A percentile compares a stretch with the other conserved stretches of the same genome.
These are phyloP conservation scores for Logfia minima DNA, from an alignment of 129 eudicot species.

Conservation along the genomic window DNA sequence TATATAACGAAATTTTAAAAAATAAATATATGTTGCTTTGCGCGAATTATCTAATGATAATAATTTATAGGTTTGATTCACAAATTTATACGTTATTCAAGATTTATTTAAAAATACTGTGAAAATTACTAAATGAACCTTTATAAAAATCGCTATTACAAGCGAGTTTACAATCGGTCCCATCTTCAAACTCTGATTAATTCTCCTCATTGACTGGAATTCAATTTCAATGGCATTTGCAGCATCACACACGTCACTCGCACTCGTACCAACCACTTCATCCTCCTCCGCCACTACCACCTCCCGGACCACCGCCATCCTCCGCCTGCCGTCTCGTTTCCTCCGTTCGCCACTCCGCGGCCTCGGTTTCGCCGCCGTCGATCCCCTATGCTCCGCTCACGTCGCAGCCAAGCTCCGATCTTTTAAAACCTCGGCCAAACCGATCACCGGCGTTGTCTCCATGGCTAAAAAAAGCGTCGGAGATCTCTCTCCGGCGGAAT, in stretches of 20 bases:
- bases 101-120: no score
- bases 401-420: constrained; percentile 65
- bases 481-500: constrained; percentile 53
- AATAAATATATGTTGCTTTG: no score
- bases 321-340: constrained; percentile 52
- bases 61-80: no score
- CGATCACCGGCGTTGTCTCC: constrained; percentile 42
- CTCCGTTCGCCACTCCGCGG: constrained; percentile 51
- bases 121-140: no score
- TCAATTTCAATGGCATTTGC: constrained; percentile 56
- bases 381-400: constrained; percentile 44
- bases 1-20: no score
- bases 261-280: constrained; percentile 44
- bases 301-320: constrained; percentile 32
- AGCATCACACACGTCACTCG: constrained; percentile 56
- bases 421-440: constrained; percentile 33
- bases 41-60: no score
- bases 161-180: background rate
- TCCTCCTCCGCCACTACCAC: constrained; percentile 46
- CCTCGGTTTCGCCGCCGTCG: constrained; percentile 55
- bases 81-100: no score
- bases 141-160: no score
- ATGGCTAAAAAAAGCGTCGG: constrained; percentile 93
- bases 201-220: background rate
- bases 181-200: background rate